These are phyloP conservation scores for Lizonia empirigonia DNA, from an alignment of 2,329 filamentous ascomycete genomes.

Conservation along the genomic window DNA sequence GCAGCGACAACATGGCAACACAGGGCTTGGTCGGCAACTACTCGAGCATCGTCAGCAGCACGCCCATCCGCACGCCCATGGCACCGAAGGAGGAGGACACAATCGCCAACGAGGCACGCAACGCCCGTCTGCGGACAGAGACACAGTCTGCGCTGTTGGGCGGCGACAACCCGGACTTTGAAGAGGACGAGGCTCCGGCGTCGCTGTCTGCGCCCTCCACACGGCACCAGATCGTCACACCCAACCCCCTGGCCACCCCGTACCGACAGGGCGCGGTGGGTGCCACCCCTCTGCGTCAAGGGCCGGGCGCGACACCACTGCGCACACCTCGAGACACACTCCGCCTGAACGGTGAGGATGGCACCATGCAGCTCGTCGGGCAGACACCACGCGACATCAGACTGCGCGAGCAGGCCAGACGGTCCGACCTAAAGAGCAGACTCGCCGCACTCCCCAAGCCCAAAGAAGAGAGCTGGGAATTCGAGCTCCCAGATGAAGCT, in stretches of 20 bases:
- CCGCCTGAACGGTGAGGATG: constrained; percentile 75
- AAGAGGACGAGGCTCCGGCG: constrained; percentile 80
- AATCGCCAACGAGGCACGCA: constrained; percentile 94
- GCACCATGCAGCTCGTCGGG: constrained; percentile 66
- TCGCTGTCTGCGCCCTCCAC: constrained; percentile 86
- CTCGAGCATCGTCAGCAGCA: constrained; percentile 75
- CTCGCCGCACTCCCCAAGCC: constrained; percentile 88
- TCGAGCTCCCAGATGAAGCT: constrained; percentile 86
- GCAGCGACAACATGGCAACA: constrained; percentile 83
- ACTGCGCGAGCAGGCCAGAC: constrained; percentile 70
- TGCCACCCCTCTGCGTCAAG: constrained; percentile 66
- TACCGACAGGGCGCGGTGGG: constrained; percentile 70
- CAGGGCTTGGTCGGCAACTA: constrained; percentile 88
- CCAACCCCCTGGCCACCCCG: constrained; percentile 93
- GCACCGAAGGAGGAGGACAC: constrained; percentile 92
- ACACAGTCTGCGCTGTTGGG: constrained; percentile 93
- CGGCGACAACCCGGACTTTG: constrained; percentile 88
- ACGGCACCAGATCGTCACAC: constrained; percentile 82
- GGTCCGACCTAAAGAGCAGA: constrained; percentile 70
- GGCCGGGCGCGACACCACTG: constrained; percentile 80
- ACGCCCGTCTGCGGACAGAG: constrained; percentile 88
- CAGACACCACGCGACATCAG: constrained; percentile 79
- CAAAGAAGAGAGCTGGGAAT: constrained; percentile 91
- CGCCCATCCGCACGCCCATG: constrained; percentile 89
- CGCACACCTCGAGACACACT: constrained; percentile 89